Percentiles rank a stretch among this genome's conserved stretches.
These are phyloP conservation scores for Torulaspora globosa DNA, from an alignment of 1,139 yeast genomes.

Conservation along the genomic window DNA sequence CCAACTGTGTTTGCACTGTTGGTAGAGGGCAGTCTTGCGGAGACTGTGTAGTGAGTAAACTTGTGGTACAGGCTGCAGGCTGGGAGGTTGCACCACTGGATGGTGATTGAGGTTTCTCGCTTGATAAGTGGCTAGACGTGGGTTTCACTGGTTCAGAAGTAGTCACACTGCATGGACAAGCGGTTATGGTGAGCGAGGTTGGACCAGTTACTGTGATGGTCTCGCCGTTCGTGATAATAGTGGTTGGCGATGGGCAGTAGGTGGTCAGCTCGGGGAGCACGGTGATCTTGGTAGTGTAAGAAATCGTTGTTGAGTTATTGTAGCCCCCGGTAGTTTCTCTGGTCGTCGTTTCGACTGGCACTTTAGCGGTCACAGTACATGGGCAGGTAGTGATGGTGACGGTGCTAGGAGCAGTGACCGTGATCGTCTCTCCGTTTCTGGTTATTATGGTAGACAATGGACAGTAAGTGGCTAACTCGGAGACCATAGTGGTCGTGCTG, in stretches of 20 bases:
- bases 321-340: not conserved
- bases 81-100: not conserved
- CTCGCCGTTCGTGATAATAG: conserved; percentile 46
- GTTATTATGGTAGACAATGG: conserved; percentile 53
- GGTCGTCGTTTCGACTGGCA: not conserved
- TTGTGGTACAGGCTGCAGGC: not conserved
- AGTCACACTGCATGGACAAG: conserved; percentile 50
- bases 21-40: not conserved
- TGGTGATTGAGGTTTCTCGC: not conserved
- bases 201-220: conserved; percentile 50
- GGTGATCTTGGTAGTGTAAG: conserved; percentile 38
- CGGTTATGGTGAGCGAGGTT: conserved; percentile 55
- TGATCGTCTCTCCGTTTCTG: conserved; percentile 47
- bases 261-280: conserved; percentile 53
- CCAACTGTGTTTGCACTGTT: not conserved
- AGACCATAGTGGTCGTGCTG: conserved; percentile 18
- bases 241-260: conserved; percentile 58
- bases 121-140: not conserved
- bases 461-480: conserved; percentile 57
- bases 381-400: conserved; percentile 56
- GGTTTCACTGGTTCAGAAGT: not conserved
- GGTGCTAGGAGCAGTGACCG: conserved; percentile 52
- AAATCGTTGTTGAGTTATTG: conserved; percentile 12
- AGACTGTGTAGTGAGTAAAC: not conserved
- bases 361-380: conserved; percentile 46